Percentiles rank a stretch among this genome's conserved stretches.
These are phyloP conservation scores for Fusarium heterosporum DNA, from an alignment of 2,329 filamentous ascomycete genomes.

Conservation along the genomic window DNA sequence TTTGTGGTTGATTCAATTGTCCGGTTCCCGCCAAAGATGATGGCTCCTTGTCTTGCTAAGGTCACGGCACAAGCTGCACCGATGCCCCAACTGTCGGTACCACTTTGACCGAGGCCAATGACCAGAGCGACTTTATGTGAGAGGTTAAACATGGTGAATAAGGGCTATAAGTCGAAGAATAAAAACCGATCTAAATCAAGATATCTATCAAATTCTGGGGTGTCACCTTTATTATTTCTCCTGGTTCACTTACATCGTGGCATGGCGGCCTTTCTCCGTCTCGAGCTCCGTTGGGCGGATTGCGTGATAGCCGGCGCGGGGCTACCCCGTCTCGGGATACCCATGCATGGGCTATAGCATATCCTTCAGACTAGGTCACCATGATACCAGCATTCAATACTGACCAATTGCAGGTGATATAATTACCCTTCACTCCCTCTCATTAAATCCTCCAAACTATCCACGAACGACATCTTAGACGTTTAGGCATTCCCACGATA, in stretches of 20 bases:
- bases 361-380: background rate
- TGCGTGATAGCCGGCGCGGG: conserved; percentile 39
- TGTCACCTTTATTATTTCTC: background rate
- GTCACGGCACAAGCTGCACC: conserved; percentile 62
- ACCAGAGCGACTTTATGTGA: conserved; percentile 59
- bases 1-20: conserved; percentile 55
- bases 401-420: background rate
- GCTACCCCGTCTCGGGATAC: conserved; percentile 26
- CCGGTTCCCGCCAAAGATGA: conserved; percentile 63
- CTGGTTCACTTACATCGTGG: background rate
- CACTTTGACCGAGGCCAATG: conserved; percentile 59
- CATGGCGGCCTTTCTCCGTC: background rate
- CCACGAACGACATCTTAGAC: too few relatives aligned
- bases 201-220: rapidly evolving
- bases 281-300: conserved; percentile 32
- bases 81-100: conserved; percentile 62
- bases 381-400: conserved; percentile 26
- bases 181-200: rapidly evolving
- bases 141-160: conserved; percentile 52
- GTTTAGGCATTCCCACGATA: conserved; percentile 28
- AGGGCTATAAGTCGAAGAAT: rapidly evolving
- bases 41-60: conserved; percentile 61
- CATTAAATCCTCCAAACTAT: background rate
- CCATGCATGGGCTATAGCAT: background rate
- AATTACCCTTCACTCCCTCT: background rate